These are phyloP conservation scores for Trametes hirsuta DNA, from an alignment of 1,284 basidiomycete species.

Conservation along the genomic window DNA sequence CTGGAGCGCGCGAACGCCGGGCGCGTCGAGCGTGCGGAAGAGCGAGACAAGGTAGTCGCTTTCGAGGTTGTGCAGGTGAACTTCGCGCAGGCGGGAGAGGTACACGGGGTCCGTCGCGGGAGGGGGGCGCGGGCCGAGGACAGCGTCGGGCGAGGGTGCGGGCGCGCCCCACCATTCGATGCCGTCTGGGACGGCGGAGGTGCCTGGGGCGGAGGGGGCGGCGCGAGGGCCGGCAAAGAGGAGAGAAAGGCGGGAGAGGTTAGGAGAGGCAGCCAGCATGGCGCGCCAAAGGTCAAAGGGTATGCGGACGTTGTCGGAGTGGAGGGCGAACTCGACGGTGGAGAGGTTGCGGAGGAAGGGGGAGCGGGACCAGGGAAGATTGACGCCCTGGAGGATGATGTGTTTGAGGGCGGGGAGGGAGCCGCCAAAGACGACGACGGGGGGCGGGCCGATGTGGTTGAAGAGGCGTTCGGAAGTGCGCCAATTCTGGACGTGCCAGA, in stretches of 20 bases:
- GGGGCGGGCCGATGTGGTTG: slow-evolving; percentile 56
- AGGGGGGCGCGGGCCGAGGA: slow-evolving; percentile 35
- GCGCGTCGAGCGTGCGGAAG: slow-evolving; percentile 47
- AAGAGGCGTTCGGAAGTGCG: slow-evolving; percentile 45
- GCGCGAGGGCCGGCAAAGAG: slow-evolving; percentile 61
- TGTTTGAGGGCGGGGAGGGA: slow-evolving; percentile 51
- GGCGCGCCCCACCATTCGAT: slow-evolving; percentile 25
- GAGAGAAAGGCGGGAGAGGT: slow-evolving; percentile 49
- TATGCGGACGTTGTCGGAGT: slow-evolving; percentile 58
- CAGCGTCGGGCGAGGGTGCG: slow-evolving; percentile 11
- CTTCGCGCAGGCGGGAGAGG: slow-evolving; percentile 45
- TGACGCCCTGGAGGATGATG: slow-evolving; percentile 64
- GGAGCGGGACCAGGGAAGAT: slow-evolving; percentile 57
- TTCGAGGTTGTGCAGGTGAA: slow-evolving; percentile 57
- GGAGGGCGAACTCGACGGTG: slow-evolving; percentile 60
- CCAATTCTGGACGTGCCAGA: slow-evolving; percentile 67
- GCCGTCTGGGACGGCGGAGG: slow-evolving; percentile 18
- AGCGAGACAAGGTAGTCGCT: slow-evolving; percentile 49
- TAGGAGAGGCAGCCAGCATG: slow-evolving; percentile 52
- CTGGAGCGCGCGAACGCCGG: slow-evolving; percentile 45
- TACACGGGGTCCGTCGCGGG: slow-evolving; percentile 32
- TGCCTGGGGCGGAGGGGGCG: slow-evolving; percentile 33
- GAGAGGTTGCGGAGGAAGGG: slow-evolving; percentile 54
- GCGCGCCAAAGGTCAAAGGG: slow-evolving; percentile 53
- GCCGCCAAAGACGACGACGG: slow-evolving; percentile 57